Base-by-base conservation (phyloP, 2,329 filamentous ascomycete genomes). In the Acephala macrosclerotiorum region DNA sequence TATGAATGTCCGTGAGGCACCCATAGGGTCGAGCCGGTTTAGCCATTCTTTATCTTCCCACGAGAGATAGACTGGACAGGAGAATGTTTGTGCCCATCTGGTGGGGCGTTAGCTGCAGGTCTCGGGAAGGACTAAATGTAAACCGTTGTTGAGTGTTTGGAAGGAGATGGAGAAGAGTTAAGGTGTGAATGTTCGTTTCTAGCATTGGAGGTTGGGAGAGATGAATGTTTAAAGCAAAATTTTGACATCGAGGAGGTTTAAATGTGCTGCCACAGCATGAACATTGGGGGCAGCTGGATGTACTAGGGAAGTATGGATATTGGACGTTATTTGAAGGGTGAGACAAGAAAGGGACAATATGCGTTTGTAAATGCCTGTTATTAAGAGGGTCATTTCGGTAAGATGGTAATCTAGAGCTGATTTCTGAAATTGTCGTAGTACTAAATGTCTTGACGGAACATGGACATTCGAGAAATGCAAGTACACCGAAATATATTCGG, bases 41-140 rank as follows among this genome's bases (percentile, higher is more conserved):
- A 89, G 76, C 92, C 92, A 96, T 69, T 80, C 73, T 62, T 79
- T 77, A 76, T 96, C 93, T 65, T 91, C 89, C 6, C 77, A 77
- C 0, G 89, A 82, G 1, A 93, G 74, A 72, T 91, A 94, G 0
- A 96, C 87, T 0, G 88, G 88, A 71, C 91, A 94, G 4, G 79
- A 71, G 71, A 96, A 95, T 0, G 83, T 82, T 53, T 80, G 75
- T 0, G 90, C 89, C 92, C 93, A 96, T 53, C 49, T 53, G 25
- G 26, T 12, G 14, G 11, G 7, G 5, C 14, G 49, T 53, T 53
- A 53, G 49, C 49, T 12, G 26, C 25, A 18, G 14, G 14, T 26
- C 14, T 16, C 9, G 49, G 18, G 3, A 2, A n/a, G 25, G 25
- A 18, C 22, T 9, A 18, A 18, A 18, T 18, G 2, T 9, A 18